Base-by-base conservation (phyloP, 345 rosid species). In the Ricinus communis region DNA sequence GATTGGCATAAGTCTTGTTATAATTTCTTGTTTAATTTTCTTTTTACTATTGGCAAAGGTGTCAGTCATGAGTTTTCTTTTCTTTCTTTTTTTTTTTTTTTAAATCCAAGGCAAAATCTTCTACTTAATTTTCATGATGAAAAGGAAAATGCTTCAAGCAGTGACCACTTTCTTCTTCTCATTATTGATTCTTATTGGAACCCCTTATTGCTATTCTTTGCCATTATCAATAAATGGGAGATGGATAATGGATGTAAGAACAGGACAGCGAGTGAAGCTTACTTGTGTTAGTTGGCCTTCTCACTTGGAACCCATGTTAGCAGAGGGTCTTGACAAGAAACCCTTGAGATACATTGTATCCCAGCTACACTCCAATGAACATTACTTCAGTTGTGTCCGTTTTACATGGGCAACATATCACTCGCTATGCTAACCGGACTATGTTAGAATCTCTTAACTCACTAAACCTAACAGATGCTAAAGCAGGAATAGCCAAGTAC, bases 141-240 rank as follows among this genome's bases (percentile, higher is more conserved):
- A n/a, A n/a, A n/a, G n/a, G 8, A 55, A 25, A 55, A 30, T 13
- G 50, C 24, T n/a, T n/a, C 19, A 47, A 65, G 5, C n/a, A n/a
- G n/a, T n/a, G n/a, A n/a, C 5, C 24, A 19, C 33, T 27, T 1
- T 72, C 19, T 2, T 65, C 1, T 64, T 73, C 58, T 30, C 30
- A 2, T 0, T 38, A 0, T 54, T 28, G 36, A 52, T 73, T 22
- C 14, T 57, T 0, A 0, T 18, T 1, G 6, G 19, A 4, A 21
- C 25, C 41, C 43, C 52, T 15, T 10, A 43, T 43, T 1, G 45
- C 28, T 41, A 43, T 12, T 67, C 72, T 22, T 55, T 74, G 18
- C 80, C 80, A 27, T 33, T 77, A n/a, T 72, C 76, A 31, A 77
- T 73, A n/a, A 67, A 54, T 15, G 65, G 52, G 4, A 60, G 76